Evolutionary conservation across 1,139 yeast genomes (phyloP), one percentile per base, ranked within the genome.

Genomic region (Spencermartinsiella ligniputridi): DNA sequence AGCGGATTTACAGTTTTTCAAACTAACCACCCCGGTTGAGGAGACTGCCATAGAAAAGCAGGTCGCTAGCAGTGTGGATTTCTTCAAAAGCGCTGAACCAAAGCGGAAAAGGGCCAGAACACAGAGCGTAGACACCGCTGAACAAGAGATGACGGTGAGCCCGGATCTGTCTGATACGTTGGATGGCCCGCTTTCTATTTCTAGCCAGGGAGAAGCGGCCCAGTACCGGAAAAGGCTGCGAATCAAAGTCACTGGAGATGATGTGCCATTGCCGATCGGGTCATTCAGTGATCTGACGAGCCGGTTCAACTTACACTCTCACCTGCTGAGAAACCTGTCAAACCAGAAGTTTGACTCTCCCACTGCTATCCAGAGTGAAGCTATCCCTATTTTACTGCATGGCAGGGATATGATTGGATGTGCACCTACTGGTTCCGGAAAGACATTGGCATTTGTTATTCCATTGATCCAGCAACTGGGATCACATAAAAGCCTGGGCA

Each of bases 351-450:
- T 89, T 59, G 75, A 79, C 3, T 86, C 80, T 51, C 98, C 98
- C 4, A 92, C 98, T 0, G 81, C 97, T 1, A 85, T 92, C 54
- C 98, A 92, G 68, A 78, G 90, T 54, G 96, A 88, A 62, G 76
- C 87, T 1, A 81, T 89, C 32, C 96, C 96, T 1, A 69, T 79
- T 16, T 68, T 86, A 27, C 68, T 86, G 41, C 70, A 75, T 41
- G 72, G 71, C 20, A 75, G 92, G 49, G 96, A 88, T 58, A 61
- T 88, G 39, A 71, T 88, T 46, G 95, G 94, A 1, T 85, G 95
- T 71, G 96, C 96, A 0, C 96, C 96, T 35, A 88, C 96, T 0
- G 96, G 96, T 54, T 84, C 95, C 4, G 96, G 96, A 69, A 88
- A 88, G 63, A 87, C 96, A 0, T 70, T 89, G 41, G 96, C 97